Percentiles rank a stretch among this genome's conserved stretches.
Conservation (phyloP, 2,329 filamentous ascomycete genomes). For the Penicillium sp. region DNA sequence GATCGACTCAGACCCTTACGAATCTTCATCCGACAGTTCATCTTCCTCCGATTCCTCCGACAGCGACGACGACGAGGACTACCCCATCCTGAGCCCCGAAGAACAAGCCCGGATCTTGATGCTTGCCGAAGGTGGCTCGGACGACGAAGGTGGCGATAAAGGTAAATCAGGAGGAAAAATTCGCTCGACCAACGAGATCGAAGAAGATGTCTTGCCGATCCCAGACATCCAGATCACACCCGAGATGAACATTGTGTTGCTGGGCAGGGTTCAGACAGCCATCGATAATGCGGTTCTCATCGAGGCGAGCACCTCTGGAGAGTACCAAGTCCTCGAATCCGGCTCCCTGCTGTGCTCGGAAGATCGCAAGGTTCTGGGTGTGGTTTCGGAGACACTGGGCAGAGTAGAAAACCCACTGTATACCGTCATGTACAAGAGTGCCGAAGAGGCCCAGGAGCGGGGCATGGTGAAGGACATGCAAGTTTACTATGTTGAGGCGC, state of each 20-base stretch:
- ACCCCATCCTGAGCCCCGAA: conserved; percentile 75
- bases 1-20: conserved; percentile 74
- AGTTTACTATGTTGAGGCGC: conserved; percentile 77
- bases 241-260: conserved; percentile 74
- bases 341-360: conserved; percentile 81
- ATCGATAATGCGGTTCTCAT: conserved; percentile 80
- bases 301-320: conserved; percentile 75
- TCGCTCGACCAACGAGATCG: conserved; percentile 78
- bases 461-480: conserved; percentile 70
- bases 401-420: conserved; percentile 86
- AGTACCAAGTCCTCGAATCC: conserved; percentile 81
- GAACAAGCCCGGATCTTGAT: conserved; percentile 85
- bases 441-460: conserved; percentile 67
- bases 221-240: conserved; percentile 78
- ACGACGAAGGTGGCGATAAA: conserved; percentile 69
- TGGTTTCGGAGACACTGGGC: conserved; percentile 82
- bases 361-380: conserved; percentile 76
- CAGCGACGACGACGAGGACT: conserved; percentile 56
- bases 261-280: conserved; percentile 75
- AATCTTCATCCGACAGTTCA: conserved; percentile 63
- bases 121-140: conserved; percentile 77
- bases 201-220: conserved; percentile 67
- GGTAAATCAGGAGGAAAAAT: conserved; percentile 55
- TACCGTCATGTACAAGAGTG: conserved; percentile 73
- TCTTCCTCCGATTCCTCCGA: conserved; percentile 66